Base-by-base conservation (phyloP, 345 rosid genomes). In the Populus nigra region DNA sequence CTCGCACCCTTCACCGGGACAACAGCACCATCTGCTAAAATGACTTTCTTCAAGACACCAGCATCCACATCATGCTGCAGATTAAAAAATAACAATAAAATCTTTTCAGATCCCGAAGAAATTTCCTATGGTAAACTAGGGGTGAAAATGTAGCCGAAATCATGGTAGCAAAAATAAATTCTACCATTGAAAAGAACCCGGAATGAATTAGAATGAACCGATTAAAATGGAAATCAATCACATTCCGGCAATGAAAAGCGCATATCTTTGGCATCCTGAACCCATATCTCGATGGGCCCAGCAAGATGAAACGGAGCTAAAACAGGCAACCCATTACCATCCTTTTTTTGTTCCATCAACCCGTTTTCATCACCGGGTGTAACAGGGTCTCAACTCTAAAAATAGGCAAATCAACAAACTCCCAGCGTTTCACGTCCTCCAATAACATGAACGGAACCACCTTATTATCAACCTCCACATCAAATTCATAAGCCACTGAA, bases 31-130 rank as follows among this genome's bases (percentile, higher is more conserved):
- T 96, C 98, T 20, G 94, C 95, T 68, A 96, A 72, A 25, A 92
- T 86, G 47, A 96, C 98, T 79, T 96, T 96, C 88, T 88, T 96
- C 94, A 96, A 79, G 25, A 92, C 82, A 38, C 98, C 98, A 49
- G 95, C 98, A 83, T 96, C 99, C 53, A 96, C 99, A 83, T 96
- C 99, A 82, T 93, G 97, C 98, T 96, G 88, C 89, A 89, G 0
- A 29, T 11, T 35, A 36, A 49, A 74, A 35, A 66, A 33, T 33
- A 33, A 33, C 35, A 71, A 76, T 33, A 25, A 31, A 29, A 63
- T 41, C 20, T 53, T 18, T 53, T 53, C 20, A 38, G 47, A 4
- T 43, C 23, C 22, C 23, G 8, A 17, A 61, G 7, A 49, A 8
- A 27, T 62, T 53, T 65, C 29, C 15, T 1, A 53, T 1, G 59